Base-by-base conservation (phyloP, 805 yeast genomes). In the Saccharomycopsis sp. region DNA sequence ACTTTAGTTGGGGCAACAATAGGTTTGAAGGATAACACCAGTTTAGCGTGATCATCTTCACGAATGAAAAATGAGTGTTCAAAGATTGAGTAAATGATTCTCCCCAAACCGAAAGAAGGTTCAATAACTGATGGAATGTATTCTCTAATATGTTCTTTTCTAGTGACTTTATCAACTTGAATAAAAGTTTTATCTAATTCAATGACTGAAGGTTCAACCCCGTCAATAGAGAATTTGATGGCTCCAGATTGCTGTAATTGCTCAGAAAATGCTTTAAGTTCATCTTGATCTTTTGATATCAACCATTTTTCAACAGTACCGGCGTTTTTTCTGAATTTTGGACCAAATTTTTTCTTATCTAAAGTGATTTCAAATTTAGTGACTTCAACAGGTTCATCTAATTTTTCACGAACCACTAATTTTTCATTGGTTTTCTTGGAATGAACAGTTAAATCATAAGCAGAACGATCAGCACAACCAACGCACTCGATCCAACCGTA, bases 401-500 rank as follows among this genome's bases (percentile, higher is more conserved):
- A 75, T 47, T 86, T 75, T 69, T 93, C 84, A 74, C 97, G 85
- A 38, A 93, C 99, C 49, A 88, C 89, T 57, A 93, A 72, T 68
- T 88, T 90, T 70, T 87, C 96, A 67, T 87, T 87, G 47, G 98
- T 93, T 67, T 85, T 85, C 46, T 90, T 93, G 37, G 97, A 68
- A 64, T 93, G 99, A 51, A 94, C 98, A 40, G 90, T 76, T 65
- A 93, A 77, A 70, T 93, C 99, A 63, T 87, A 93, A 34, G 99
- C 99, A 38, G 96, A 85, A 72, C 99, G 81, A 70, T 93, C 99
- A 54, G 99, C 99, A 72, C 97, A 93, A 56, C 99, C 99, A 63
- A 93, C 97, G 80, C 98, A 94, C 72, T 93, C 99, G 58, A 93
- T 85, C 99, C 99, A 93, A 58, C 99, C 99, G 59, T 87, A 93